Evolutionary conservation across 768 basidiomycete genomes (phyloP), one percentile per base, ranked within the genome.

Genomic region (Hypholoma sublateritium): DNA sequence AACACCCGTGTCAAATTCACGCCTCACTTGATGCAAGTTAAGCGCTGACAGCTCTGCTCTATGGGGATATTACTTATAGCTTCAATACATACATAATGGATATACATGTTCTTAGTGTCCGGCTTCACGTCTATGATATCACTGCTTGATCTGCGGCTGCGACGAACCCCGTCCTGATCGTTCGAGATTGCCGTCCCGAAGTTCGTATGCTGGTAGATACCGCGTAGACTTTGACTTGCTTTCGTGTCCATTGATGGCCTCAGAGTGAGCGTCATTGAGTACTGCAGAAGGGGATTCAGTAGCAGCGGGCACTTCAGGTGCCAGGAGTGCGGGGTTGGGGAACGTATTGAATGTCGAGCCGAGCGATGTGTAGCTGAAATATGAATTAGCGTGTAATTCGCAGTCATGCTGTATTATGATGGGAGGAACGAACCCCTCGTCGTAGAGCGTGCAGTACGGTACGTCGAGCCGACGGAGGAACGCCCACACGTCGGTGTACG

Each of bases 321-420:
- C 67, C 9, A 78, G 68, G n/a, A 98, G 83, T 1, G 91, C 87
- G 2, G 96, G 95, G 65, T 98, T 98, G 0, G 87, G 94, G 68
- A 88, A 89, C 0, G 97, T 98, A 73, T 98, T 97, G 73, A 85
- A 92, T 7, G 90, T 94, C 11, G 95, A 97, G 16, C 97, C 96
- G 17, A 99, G 84, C 4, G 96, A 98, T 2, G 97, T 99, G 72
- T 96, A 99, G n/a, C 95, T 96, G 60, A 48, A 48, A 44, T 58
- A 19, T 46, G 45, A 37, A 46, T 16, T 19, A n/a, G 28, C n/a
- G 5, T n/a, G n/a, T n/a, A n/a, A n/a, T n/a, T n/a, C 7, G 24
- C 14, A 48, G 24, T 5, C 16, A 14, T 5, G 22, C 4, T 25
- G 37, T 57, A 52, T 21, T 41, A 3, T 49, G 24, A 48, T 19